A percentile compares a stretch with the other conserved stretches of the same genome.
Evolutionary conservation across 345 rosid genomes (phyloP).

Genomic region (Gossypium anomalum): DNA sequence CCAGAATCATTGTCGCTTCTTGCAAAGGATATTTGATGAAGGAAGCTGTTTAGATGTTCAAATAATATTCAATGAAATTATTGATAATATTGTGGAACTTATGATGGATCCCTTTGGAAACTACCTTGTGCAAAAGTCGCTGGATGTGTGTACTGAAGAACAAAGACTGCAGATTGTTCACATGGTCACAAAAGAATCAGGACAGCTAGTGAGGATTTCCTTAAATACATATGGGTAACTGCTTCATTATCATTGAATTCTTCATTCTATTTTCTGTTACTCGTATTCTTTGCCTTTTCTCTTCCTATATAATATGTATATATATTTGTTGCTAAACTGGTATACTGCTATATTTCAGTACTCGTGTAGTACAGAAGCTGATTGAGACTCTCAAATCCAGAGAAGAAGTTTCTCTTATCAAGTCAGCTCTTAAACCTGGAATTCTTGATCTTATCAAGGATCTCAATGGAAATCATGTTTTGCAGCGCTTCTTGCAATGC

Average conservation of each 20-base stretch:
- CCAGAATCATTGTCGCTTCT: slow-evolving; percentile 48
- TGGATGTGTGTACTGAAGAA: slow-evolving; percentile 43
- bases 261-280: neutral
- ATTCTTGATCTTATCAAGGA: slow-evolving; percentile 61
- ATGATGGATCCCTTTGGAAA: slow-evolving; percentile 62
- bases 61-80: slow-evolving; percentile 31
- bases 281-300: slow-evolving; percentile 6
- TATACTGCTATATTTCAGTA: slow-evolving; percentile 34
- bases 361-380: slow-evolving; percentile 76
- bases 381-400: slow-evolving; percentile 56
- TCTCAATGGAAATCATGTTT: slow-evolving; percentile 74
- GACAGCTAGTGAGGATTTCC: slow-evolving; percentile 40
- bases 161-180: slow-evolving; percentile 39
- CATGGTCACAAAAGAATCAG: slow-evolving; percentile 33
- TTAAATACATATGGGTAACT: slow-evolving; percentile 57
- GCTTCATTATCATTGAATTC: neutral
- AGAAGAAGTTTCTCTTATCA: slow-evolving; percentile 47
- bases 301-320: neutral
- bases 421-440: slow-evolving; percentile 53
- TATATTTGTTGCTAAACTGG: slow-evolving; percentile 6
- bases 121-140: slow-evolving; percentile 50
- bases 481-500: slow-evolving; percentile 66
- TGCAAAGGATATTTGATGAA: slow-evolving; percentile 48
- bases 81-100: slow-evolving; percentile 40
- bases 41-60: slow-evolving; percentile 35